Evolutionary conservation across 257 asterid species (phyloP).

Genomic region (Nicotiana attenuata): DNA sequence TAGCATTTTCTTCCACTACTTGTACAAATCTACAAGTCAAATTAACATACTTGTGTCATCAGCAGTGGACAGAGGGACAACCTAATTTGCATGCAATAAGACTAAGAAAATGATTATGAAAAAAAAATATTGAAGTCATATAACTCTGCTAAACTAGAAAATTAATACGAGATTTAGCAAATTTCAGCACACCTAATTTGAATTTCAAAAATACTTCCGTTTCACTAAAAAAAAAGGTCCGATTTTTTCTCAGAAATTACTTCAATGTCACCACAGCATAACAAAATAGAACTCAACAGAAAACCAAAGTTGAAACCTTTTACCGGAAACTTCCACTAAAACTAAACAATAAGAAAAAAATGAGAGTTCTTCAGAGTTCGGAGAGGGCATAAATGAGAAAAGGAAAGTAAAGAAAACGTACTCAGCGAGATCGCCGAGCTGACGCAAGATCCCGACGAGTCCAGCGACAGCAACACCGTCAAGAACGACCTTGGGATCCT

Average conservation of each 20-base stretch:
- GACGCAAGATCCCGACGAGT: constrained; percentile 83
- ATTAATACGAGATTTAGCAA: background rate
- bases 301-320: background rate
- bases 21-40: background rate
- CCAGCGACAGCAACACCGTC: constrained; percentile 86
- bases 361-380: background rate
- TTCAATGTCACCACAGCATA: background rate
- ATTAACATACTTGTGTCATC: background rate
- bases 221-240: background rate
- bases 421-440: constrained; percentile 97
- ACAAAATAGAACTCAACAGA: background rate
- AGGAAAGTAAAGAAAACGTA: constrained; percentile 20
- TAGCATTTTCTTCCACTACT: background rate
- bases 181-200: background rate
- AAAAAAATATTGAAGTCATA: background rate
- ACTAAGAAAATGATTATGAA: background rate
- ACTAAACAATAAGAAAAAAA: background rate
- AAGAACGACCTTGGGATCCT: constrained; percentile 75
- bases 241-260: background rate
- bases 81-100: background rate
- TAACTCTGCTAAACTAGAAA: background rate
- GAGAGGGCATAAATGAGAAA: background rate
- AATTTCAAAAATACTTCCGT: background rate
- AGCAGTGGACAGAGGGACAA: background rate
- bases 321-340: background rate